A percentile compares a stretch with the other conserved stretches of the same genome.
phyloP scores from a whole-genome alignment of 1,139 yeast species.

The Spencermartinsiella ligniputridi region DNA sequence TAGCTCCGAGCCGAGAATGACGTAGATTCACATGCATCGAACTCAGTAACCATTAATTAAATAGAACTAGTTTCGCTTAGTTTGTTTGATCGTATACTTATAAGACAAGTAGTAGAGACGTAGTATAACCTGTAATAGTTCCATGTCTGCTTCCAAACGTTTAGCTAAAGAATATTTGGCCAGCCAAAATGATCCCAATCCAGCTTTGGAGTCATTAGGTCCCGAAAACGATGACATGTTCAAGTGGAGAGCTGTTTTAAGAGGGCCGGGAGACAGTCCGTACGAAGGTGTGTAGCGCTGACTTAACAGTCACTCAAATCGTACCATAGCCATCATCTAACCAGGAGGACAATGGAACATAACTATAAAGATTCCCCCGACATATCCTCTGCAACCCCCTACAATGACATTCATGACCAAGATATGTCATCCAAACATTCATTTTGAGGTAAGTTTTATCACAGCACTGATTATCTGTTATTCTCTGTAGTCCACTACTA shows the following conservation, averaged over 20 bases:
- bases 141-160: constrained; percentile 33
- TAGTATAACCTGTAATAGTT: too few species aligned
- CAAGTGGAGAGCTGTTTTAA: constrained; percentile 56
- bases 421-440: constrained; percentile 74
- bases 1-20: too few species aligned
- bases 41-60: too few species aligned
- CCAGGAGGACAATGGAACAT: constrained; percentile 55
- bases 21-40: too few species aligned
- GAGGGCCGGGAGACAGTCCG: constrained; percentile 54
- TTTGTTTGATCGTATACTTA: too few species aligned
- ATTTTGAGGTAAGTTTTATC: constrained; percentile 36
- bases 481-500: constrained; percentile 7
- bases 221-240: constrained; percentile 49
- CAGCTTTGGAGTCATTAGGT: constrained; percentile 35
- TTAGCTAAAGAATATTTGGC: constrained; percentile 45
- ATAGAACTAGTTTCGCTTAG: too few species aligned
- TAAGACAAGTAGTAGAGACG: too few species aligned
- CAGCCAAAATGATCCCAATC: constrained; percentile 36
- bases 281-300: constrained; percentile 32
- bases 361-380: constrained; percentile 45
- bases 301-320: too few species aligned
- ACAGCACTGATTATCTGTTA: neutral
- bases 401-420: constrained; percentile 47
- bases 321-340: neutral
- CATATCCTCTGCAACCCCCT: constrained; percentile 74